Conservation (phyloP, 192 early-diverging fungal genomes). For the Umbelopsis ramanniana region DNA sequence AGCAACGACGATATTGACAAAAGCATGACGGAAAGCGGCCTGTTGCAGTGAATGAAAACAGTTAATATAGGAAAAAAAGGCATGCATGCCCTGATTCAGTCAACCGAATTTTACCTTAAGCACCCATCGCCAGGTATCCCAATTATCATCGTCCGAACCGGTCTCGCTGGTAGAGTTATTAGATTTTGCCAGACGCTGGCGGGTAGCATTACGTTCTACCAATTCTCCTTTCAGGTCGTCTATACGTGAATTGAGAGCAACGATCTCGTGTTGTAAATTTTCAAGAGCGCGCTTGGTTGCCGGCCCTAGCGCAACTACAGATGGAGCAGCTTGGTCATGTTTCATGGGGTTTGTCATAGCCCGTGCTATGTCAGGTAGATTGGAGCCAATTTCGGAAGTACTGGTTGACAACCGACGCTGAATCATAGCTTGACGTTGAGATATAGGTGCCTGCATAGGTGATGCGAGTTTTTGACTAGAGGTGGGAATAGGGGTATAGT, state of each 20-base stretch:
- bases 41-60: too few relatives aligned
- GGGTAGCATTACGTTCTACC: slow-evolving; percentile 21
- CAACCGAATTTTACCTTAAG: slow-evolving; percentile 24
- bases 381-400: not conserved
- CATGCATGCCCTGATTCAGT: too few relatives aligned
- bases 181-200: not conserved
- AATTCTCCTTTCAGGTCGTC: slow-evolving; percentile 39
- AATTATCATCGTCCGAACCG: not conserved
- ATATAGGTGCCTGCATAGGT: not conserved
- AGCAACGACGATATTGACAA: slow-evolving; percentile 7
- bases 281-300: slow-evolving; percentile 42
- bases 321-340: not conserved
- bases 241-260: slow-evolving; percentile 42
- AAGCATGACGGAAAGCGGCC: slow-evolving; percentile 7
- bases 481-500: not conserved
- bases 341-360: not conserved
- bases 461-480: not conserved
- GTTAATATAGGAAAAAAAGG: too few relatives aligned
- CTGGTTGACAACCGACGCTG: not conserved
- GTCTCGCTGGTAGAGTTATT: not conserved
- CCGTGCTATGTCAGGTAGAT: not conserved
- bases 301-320: slow-evolving; percentile 31
- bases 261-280: slow-evolving; percentile 38
- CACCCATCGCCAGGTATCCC: slow-evolving; percentile 40
- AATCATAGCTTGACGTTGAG: not conserved